A percentile compares a stretch with the other conserved stretches of the same genome.
phyloP scores from a whole-genome alignment of 768 basidiomycete genomes.

The Lactarius trivialis region DNA sequence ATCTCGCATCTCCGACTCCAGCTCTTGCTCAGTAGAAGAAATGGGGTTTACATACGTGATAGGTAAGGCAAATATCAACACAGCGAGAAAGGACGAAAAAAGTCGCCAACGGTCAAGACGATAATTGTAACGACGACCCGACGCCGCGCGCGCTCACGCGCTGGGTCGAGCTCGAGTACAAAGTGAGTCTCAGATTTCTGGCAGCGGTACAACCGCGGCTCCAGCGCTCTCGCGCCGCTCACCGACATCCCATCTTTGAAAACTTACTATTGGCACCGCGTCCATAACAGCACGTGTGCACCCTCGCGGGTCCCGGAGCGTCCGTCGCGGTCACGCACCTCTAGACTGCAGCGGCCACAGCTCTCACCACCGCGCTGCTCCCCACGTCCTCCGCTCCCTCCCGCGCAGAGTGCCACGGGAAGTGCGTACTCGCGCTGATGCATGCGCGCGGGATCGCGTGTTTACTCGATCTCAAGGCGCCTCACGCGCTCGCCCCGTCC shows the following conservation, averaged over 20 bases:
- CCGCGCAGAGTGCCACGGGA: conserved; percentile 37
- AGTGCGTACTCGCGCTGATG: conserved; percentile 57
- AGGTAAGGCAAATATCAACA: conserved; percentile 22
- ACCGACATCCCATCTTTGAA: no score
- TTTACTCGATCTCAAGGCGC: conserved; percentile 88
- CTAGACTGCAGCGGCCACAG: conserved; percentile 58
- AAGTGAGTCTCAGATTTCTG: conserved; percentile 36
- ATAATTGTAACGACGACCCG: conserved; percentile 63
- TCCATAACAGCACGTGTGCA: conserved; percentile 86
- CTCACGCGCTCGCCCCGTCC: conserved; percentile 57
- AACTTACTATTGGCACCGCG: no score
- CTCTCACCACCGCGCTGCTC: conserved; percentile 36
- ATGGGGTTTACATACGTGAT: conserved; percentile 30
- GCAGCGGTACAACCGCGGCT: not conserved
- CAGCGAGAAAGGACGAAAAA: no score
- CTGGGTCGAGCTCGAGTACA: conserved; percentile 93
- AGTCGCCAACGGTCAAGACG: not conserved
- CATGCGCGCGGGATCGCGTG: conserved; percentile 53
- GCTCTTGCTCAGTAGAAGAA: no score
- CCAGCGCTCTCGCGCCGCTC: no score
- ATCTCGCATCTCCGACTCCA: no score
- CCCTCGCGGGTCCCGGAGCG: conserved; percentile 56
- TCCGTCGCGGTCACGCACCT: conserved; percentile 82
- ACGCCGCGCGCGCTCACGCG: conserved; percentile 63
- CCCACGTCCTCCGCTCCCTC: not conserved